Percentiles rank a stretch among this genome's conserved stretches.
Evolutionary conservation across 2,329 filamentous ascomycete species (phyloP).

Genomic region (Talaromyces albobiverticillius): DNA sequence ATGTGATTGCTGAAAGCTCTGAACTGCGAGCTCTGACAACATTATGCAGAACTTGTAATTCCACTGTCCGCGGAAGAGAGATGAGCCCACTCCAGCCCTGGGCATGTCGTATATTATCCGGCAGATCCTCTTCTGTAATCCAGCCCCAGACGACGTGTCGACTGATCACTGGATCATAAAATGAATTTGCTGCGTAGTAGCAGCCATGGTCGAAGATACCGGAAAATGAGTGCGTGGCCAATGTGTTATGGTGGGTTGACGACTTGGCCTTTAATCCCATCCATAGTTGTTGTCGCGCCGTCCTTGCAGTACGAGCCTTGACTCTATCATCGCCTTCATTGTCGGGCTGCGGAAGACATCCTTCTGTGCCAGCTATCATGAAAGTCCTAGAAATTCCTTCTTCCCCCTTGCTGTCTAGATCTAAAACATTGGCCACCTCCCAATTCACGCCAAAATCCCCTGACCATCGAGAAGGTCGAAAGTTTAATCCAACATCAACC

Average conservation of each 20-base stretch:
- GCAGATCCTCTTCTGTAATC: constrained; percentile 52
- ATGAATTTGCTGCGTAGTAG: constrained; percentile 51
- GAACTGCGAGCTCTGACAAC: constrained; percentile 34
- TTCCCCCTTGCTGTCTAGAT: constrained; percentile 30
- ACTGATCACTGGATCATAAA: constrained; percentile 43
- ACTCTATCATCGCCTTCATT: neutral
- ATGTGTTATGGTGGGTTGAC: constrained; percentile 3
- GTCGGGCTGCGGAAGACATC: constrained; percentile 24
- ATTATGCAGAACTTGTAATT: constrained; percentile 36
- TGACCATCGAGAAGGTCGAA: constrained; percentile 44
- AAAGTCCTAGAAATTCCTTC: constrained; percentile 35
- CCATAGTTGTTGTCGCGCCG: constrained; percentile 42
- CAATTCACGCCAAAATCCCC: constrained; percentile 53
- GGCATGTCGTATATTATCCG: constrained; percentile 39
- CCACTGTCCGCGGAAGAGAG: constrained; percentile 45
- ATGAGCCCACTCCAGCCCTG: constrained; percentile 52
- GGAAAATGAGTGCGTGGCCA: constrained; percentile 38
- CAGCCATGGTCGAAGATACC: constrained; percentile 50
- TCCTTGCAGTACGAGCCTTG: constrained; percentile 14
- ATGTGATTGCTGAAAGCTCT: constrained; percentile 43
- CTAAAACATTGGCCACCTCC: constrained; percentile 50
- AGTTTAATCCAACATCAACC: constrained; percentile 39
- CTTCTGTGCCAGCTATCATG: constrained; percentile 48
- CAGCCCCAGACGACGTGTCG: constrained; percentile 48
- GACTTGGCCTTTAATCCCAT: constrained; percentile 36